Evolutionary conservation across 2,329 filamentous ascomycete species (phyloP).

Genomic region (Aspergillus aculeatus): DNA sequence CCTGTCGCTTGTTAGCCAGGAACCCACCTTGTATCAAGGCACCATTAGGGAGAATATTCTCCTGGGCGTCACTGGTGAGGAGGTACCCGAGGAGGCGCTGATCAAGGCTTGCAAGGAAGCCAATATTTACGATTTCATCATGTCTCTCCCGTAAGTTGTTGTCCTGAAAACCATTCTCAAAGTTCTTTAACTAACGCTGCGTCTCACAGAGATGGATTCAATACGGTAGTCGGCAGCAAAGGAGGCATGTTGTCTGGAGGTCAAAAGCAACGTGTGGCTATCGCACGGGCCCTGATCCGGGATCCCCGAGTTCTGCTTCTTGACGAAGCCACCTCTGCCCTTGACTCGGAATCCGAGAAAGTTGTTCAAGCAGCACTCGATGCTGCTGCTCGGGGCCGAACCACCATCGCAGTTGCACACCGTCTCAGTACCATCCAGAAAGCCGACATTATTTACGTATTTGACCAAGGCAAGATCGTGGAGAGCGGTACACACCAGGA

Average conservation of each 20-base stretch:
- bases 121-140: slow-evolving; percentile 90
- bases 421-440: slow-evolving; percentile 89
- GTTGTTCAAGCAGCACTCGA: slow-evolving; percentile 70
- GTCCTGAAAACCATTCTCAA: neutral
- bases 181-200: slow-evolving; percentile 19
- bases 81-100: slow-evolving; percentile 70
- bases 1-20: slow-evolving; percentile 87
- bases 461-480: slow-evolving; percentile 82
- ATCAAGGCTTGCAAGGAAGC: slow-evolving; percentile 81
- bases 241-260: slow-evolving; percentile 83
- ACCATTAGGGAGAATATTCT: slow-evolving; percentile 88
- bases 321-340: slow-evolving; percentile 68
- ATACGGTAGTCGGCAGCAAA: slow-evolving; percentile 82
- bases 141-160: slow-evolving; percentile 65
- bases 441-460: slow-evolving; percentile 94
- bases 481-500: slow-evolving; percentile 79
- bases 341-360: slow-evolving; percentile 52
- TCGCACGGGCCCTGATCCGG: slow-evolving; percentile 86
- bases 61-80: slow-evolving; percentile 67
- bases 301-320: slow-evolving; percentile 83
- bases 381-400: slow-evolving; percentile 76
- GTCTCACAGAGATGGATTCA: slow-evolving; percentile 65
- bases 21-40: slow-evolving; percentile 92
- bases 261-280: slow-evolving; percentile 92
- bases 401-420: slow-evolving; percentile 93